A percentile compares a stretch with the other conserved stretches of the same genome.
These are phyloP conservation scores for Leptodermis oblonga DNA, from an alignment of 257 asterid genomes.

Conservation along the genomic window DNA sequence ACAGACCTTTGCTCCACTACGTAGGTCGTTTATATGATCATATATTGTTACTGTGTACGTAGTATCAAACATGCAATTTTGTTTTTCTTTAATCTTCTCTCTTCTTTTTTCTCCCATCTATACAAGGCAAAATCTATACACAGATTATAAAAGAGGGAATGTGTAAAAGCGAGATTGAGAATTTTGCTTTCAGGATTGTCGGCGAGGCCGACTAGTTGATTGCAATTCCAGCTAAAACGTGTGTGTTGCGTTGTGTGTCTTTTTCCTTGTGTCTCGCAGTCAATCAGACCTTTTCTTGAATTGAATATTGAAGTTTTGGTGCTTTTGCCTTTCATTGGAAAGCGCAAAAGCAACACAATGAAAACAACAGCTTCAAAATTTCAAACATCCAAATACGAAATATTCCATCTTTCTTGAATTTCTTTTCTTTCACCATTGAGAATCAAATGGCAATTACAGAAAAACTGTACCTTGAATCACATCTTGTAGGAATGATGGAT, in stretches of 20 bases:
- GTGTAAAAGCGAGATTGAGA: not conserved
- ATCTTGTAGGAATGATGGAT: not conserved
- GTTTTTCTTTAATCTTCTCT: too few species aligned
- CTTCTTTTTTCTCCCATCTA: too few species aligned
- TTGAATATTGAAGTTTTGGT: not conserved
- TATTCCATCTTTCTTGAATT: too few species aligned
- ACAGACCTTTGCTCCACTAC: too few species aligned
- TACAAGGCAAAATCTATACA: too few species aligned
- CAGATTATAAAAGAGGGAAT: too few species aligned
- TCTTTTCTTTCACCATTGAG: not conserved
- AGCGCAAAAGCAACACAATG: not conserved
- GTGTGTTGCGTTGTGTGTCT: not conserved
- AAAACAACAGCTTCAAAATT: not conserved
- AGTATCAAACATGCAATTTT: too few species aligned
- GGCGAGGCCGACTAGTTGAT: not conserved
- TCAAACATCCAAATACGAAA: too few species aligned
- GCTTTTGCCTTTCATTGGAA: not conserved
- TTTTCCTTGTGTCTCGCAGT: not conserved
- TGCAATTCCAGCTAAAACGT: not conserved
- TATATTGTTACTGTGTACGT: too few species aligned
- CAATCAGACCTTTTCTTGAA: not conserved
- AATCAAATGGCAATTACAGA: not conserved
- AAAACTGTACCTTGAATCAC: too few species aligned
- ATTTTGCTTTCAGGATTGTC: not conserved
- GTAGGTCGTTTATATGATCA: too few species aligned